Base-by-base conservation (phyloP, 139 green algal species). In the Marvania coccoides region DNA sequence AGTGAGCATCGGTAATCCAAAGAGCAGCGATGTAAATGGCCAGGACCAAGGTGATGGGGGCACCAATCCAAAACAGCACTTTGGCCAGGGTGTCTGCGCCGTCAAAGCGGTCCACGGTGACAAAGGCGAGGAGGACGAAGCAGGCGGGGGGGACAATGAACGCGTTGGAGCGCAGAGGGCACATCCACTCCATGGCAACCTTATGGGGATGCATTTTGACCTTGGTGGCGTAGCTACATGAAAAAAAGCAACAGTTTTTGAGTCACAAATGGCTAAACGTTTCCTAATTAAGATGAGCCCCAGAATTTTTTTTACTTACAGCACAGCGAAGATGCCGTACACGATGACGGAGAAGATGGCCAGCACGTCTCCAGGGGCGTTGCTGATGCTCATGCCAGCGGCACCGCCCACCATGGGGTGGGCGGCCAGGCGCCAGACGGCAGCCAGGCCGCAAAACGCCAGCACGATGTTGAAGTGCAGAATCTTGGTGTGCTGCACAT, bases 41-140 rank as follows among this genome's bases (percentile, higher is more conserved):
- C 6, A 83, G 19, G 3, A 47, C 15, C 40, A 81, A 35, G 40
- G 53, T 53, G 12, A 40, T 24, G 19, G 67, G 60, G 24, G 70
- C 65, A 4, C 73, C 77, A 29, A 77, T 72, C 77, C 77, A 81
- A 40, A 79, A 81, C 6, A 81, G 64, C 1, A 68, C 59, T 38
- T 66, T 66, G 30, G 59, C 59, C 15, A 66, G 59, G 5, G 59
- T 66, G 8, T 23, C 30, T 36, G 59, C 35, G 59, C 29, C 15
- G 36, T 30, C 59, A n/a, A 66, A 66, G 30, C 59, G 45, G 59
- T 34, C 59, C 6, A n/a, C 46, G 36, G 46, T 57, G 46, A 14
- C 28, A 23, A 58, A 66, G 37, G 59, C 36, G 59, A 66, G 6
- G 29, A 66, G 46, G 4, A 66, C 59, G 3, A 66, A 38, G 59